phyloP scores from a whole-genome alignment of 805 yeast genomes.

The Ogataea pignaliae region DNA sequence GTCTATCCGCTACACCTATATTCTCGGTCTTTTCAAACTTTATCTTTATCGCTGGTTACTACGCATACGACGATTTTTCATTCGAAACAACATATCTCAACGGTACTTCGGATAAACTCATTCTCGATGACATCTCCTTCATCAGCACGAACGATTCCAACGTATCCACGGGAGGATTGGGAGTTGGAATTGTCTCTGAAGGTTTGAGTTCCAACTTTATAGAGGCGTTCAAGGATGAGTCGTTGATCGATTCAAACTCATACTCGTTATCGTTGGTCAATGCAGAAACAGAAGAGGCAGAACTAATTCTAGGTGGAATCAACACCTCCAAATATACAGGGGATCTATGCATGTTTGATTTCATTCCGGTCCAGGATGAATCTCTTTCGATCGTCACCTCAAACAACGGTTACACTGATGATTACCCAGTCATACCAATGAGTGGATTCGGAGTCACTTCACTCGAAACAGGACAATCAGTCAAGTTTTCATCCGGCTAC shows the following conservation, averaged over 20 bases:
- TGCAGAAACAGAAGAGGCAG: constrained; percentile 25
- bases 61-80: constrained; percentile 22
- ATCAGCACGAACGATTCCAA: constrained; percentile 34
- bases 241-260: constrained; percentile 33
- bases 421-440: constrained; percentile 42
- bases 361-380: constrained; percentile 37
- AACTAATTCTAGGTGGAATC: constrained; percentile 55
- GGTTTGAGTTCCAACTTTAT: constrained; percentile 29
- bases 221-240: constrained; percentile 26
- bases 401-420: constrained; percentile 13
- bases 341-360: constrained; percentile 43
- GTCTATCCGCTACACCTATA: constrained; percentile 11
- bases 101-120: not conserved
- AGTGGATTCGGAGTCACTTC: constrained; percentile 40
- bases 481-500: constrained; percentile 28
- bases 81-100: constrained; percentile 5
- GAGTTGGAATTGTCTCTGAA: constrained; percentile 34
- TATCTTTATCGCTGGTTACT: constrained; percentile 21
- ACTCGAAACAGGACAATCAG: constrained; percentile 20
- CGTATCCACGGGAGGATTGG: constrained; percentile 40
- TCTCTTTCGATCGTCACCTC: constrained; percentile 3
- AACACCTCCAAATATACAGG: constrained; percentile 44
- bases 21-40: constrained; percentile 16
- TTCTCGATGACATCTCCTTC: constrained; percentile 30
- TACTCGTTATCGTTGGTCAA: constrained; percentile 40